Base-by-base conservation (phyloP, 495 filamentous ascomycete genomes). In the Cudoniella acicularis region DNA sequence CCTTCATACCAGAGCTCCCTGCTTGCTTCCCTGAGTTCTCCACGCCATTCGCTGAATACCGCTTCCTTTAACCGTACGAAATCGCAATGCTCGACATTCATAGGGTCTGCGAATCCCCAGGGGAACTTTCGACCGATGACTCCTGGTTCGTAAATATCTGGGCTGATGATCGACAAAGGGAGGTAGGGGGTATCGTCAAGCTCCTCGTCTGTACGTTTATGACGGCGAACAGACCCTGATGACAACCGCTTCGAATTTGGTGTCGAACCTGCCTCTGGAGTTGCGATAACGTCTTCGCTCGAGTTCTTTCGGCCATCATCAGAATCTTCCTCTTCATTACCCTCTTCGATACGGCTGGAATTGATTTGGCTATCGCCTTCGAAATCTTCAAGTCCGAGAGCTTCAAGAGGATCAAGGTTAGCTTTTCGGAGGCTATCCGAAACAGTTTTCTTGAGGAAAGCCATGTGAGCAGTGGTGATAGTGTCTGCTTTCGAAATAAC, bases 401-500 rank as follows among this genome's bases (percentile, higher is more conserved):
- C 87, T 66, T 96, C 92, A 27, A 98, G 76, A 1, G 92, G 92
- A 67, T 98, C 92, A 48, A 98, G 83, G 52, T 89, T 91, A 21
- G 91, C 86, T 63, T 84, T 82, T 72, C 92, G 91, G 41, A 98
- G 77, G 60, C 88, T 93, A 47, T 86, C 84, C 83, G 89, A 95
- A 16, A 98, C 94, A 1, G 89, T 86, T 71, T 87, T 89, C 76
- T 94, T 96, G 47, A 98, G 83, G 68, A 89, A 84, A n/a, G 78
- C 75, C 94, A 98, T 97, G 72, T 98, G 94, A 23, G 88, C 85
- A 2, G 86, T 84, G 45, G 94, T 98, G 64, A 98, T 89, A 13
- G 91, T 98, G 70, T 98, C 94, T 36, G 94, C 95, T 75, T 98
- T 98, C 67, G 91, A 89, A 71, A 98, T 92, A 41, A 98, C 89